Evolutionary conservation across 2,329 filamentous ascomycete genomes (phyloP), one percentile per base, ranked within the genome.

Genomic region (Neoarthrinium moseri): DNA sequence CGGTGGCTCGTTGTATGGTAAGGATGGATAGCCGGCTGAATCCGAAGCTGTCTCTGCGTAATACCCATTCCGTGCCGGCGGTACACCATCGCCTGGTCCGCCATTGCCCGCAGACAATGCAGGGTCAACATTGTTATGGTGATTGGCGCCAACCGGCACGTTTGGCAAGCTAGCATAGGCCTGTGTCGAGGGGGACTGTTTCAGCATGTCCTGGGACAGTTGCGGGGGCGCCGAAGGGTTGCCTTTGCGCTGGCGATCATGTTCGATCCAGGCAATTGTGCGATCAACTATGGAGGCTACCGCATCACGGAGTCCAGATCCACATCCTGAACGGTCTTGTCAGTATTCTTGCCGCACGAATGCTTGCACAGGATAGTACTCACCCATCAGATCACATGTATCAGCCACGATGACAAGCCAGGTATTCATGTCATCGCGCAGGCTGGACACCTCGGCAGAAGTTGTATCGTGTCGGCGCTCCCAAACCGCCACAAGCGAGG

Each of bases 361-460:
- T n/a, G n/a, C n/a, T n/a, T n/a, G 13, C 26, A 15, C 27, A 30
- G 24, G 15, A 33, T 22, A 8, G 10, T 13, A 71, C 76, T 64
- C 71, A 87, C 86, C 85, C 33, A 89, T 66, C n/a, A 89, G 67
- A 30, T 71, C 69, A 17, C 84, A 81, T 38, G 84, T 81, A 47
- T 89, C 84, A 22, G 76, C 76, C 52, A 92, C 75, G 33, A 91
- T 78, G 26, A 74, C 72, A 38, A 89, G 68, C 83, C 87, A 91
- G 18, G 73, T 66, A 24, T 78, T 74, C 84, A 90, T 90, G 43
- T 91, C 85, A 7, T 71, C 66, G 50, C 77, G 77, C 40, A 92
- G 68, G n/a, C 65, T 66, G 13, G 74, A 70, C 43, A 91, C 68
- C 47, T 88, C 81, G 2, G 72, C 71, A 0, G 72, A 66, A 0